A percentile compares a stretch with the other conserved stretches of the same genome.
phyloP scores from a whole-genome alignment of 129 eudicot species.

The Flaveria trinervia region DNA sequence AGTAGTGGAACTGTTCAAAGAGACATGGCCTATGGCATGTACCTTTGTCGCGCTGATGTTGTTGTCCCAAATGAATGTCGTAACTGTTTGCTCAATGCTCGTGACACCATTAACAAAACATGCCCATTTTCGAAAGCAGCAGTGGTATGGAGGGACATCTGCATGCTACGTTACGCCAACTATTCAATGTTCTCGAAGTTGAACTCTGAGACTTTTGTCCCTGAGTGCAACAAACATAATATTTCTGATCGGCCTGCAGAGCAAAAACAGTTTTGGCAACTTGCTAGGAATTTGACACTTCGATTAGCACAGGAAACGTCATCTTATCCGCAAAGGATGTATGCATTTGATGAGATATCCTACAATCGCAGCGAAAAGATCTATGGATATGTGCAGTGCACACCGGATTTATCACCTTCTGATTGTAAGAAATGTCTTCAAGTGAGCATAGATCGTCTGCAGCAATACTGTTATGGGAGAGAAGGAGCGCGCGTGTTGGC shows the following conservation, averaged over 20 bases:
- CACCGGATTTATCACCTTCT: constrained; percentile 13
- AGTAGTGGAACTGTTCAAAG: neutral
- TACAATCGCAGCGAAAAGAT: neutral
- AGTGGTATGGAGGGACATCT: constrained; percentile 21
- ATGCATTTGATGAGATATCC: neutral
- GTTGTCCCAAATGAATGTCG: constrained; percentile 28
- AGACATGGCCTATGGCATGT: constrained; percentile 26
- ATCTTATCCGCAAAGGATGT: neutral
- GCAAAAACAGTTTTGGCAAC: constrained; percentile 13
- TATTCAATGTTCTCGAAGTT: neutral
- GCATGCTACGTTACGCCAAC: constrained; percentile 30
- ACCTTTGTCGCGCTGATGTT: constrained; percentile 29
- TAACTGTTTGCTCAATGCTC: constrained; percentile 21
- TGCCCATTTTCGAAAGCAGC: constrained; percentile 24
- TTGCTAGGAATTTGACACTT: neutral
- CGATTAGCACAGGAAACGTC: neutral
- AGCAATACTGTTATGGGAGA: neutral
- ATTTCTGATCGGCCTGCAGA: neutral
- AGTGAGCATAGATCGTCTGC: constrained; percentile 19
- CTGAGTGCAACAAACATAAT: constrained; percentile 19
- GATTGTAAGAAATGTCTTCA: constrained; percentile 20
- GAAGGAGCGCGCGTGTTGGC: constrained; percentile 31
- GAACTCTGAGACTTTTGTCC: neutral
- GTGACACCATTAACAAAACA: neutral
- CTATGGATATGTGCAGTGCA: constrained; percentile 28